phyloP scores from a whole-genome alignment of 192 early-diverging fungal genomes.

The Linderina pennispora region DNA sequence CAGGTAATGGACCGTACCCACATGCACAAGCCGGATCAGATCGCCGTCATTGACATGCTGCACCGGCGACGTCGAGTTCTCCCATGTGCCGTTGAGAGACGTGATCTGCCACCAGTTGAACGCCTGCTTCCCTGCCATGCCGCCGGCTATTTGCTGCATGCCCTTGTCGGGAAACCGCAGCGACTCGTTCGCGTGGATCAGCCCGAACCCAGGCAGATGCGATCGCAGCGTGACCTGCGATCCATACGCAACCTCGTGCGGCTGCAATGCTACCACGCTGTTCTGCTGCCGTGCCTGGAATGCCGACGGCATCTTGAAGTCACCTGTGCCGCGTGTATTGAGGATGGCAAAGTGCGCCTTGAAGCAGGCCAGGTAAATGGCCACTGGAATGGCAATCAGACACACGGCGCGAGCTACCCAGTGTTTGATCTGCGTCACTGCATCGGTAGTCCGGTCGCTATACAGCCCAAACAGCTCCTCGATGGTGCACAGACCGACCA shows the following conservation, averaged over 20 bases:
- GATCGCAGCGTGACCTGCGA: conserved; percentile 26
- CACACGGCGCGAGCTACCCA: conserved; percentile 76
- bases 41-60: conserved; percentile 9
- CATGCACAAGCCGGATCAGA: conserved; percentile 49
- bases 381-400: conserved; percentile 70
- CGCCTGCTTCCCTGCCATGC: conserved; percentile 22
- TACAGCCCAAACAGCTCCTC: conserved; percentile 84
- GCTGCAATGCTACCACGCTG: conserved; percentile 52
- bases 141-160: conserved; percentile 9
- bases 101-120: conserved; percentile 29
- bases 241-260: conserved; percentile 16
- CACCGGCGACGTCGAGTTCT: conserved; percentile 8
- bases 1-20: conserved; percentile 42
- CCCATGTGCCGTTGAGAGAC: not conserved
- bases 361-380: conserved; percentile 78
- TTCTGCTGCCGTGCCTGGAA: conserved; percentile 81
- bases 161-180: conserved; percentile 9
- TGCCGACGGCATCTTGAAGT: conserved; percentile 82
- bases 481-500: conserved; percentile 85
- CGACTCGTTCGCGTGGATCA: conserved; percentile 21
- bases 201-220: conserved; percentile 25
- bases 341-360: conserved; percentile 86
- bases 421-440: conserved; percentile 60
- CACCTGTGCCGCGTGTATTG: conserved; percentile 75
- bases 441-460: conserved; percentile 55